Conservation (phyloP, 139 green algal genomes). For the Ettlia oleoabundans region DNA sequence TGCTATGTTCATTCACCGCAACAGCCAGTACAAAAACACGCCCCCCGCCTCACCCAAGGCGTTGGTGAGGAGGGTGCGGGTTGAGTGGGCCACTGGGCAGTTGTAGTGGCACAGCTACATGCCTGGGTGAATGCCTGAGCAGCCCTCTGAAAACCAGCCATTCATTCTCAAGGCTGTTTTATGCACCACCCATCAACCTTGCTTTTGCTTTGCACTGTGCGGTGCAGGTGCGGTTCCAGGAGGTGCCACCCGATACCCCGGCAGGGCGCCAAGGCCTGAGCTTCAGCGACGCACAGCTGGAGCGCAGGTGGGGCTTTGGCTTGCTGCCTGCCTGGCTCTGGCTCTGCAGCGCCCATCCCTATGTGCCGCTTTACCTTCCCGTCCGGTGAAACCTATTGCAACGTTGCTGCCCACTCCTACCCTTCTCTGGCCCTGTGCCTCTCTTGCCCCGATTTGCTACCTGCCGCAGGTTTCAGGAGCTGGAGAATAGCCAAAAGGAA, state of each 20-base stretch:
- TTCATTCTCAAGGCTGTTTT: too few species aligned
- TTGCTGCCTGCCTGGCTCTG: too few species aligned
- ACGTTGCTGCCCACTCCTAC: too few species aligned
- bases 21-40: background rate
- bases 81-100: too few species aligned
- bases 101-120: too few species aligned
- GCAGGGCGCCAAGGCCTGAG: background rate
- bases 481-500: background rate
- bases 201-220: background rate
- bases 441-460: background rate
- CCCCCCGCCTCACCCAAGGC: background rate
- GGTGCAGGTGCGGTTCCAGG: background rate
- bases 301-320: conserved; percentile 23
- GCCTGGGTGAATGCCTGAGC: too few species aligned
- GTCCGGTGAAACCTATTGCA: too few species aligned
- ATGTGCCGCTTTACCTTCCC: too few species aligned
- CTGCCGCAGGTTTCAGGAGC: conserved; percentile 10
- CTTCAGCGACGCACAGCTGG: background rate
- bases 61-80: background rate
- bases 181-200: too few species aligned
- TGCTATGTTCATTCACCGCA: background rate
- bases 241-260: conserved; percentile 12
- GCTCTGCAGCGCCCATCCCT: too few species aligned
- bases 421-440: background rate
- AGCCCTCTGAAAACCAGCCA: too few species aligned